Evolutionary conservation across 768 basidiomycete genomes (phyloP), one percentile per base, ranked within the genome.

Genomic region (Kwoniella europaea): DNA sequence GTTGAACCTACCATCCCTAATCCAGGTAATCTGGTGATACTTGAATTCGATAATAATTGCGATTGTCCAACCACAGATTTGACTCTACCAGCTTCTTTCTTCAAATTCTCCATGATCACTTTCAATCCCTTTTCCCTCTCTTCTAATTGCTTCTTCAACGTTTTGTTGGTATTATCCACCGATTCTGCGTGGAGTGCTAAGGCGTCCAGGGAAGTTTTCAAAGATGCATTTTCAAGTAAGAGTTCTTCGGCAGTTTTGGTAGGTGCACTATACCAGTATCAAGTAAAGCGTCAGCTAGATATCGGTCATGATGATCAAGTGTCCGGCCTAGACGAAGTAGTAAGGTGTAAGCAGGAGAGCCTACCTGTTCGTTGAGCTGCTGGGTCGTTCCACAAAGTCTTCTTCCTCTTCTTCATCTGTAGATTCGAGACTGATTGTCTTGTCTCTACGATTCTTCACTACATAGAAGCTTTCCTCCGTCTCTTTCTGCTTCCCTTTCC

Each of bases 211-310:
- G 78, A 79, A 1, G 74, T 67, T 29, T 79, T 76, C 10, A 83
- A 73, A 7, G 74, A 74, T 27, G 68, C 72, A 56, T 83, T 83
- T 67, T 83, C 82, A 22, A 83, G 68, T 2, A 56, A 64, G 2
- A 83, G 74, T 64, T 83, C 82, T 71, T 83, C 82, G 6, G 77
- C 72, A 4, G 82, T 82, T 61, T 83, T 83, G 41, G 65, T 41
- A 9, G 71, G 57, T 54, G 57, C 43, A 22, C 59, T 61, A 43
- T 10, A 29, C 29, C 29, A 29, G 29, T 29, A 6, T 29, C 29
- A 58, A 35, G 29, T 58, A 13, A 35, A 35, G 29, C 29, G 29
- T 58, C 57, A 18, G 13, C 22, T 4, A 27, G n/a, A 58, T 58
- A 20, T 27, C 15, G 18, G 5, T 22, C 16, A 22, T 56, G 22